phyloP scores from a whole-genome alignment of 2,329 filamentous ascomycete species.

The Epichloe scottii region DNA sequence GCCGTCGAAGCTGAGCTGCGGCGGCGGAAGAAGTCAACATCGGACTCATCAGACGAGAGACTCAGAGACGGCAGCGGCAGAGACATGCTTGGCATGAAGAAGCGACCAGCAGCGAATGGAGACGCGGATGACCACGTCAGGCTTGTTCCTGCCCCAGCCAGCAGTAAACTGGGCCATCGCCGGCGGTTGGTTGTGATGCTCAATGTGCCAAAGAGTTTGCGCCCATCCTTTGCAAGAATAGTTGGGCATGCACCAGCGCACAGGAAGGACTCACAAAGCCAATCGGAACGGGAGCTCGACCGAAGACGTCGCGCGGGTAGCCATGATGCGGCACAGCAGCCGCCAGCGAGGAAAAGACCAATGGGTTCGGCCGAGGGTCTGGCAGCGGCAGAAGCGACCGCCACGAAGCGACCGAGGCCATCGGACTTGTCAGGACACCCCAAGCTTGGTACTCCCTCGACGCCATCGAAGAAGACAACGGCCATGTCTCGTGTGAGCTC shows the following conservation, averaged over 20 bases:
- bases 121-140: constrained; percentile 19
- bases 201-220: constrained; percentile 34
- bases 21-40: constrained; percentile 18
- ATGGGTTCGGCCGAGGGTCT: constrained; percentile 22
- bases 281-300: constrained; percentile 10
- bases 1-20: constrained; percentile 31
- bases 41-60: constrained; percentile 12
- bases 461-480: constrained; percentile 38
- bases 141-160: not conserved
- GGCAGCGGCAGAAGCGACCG: constrained; percentile 24
- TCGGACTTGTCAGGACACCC: constrained; percentile 25
- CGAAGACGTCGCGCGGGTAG: constrained; percentile 28
- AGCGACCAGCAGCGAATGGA: constrained; percentile 16
- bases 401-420: constrained; percentile 30
- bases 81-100: constrained; percentile 13
- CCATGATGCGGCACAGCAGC: constrained; percentile 23
- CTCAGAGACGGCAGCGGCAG: constrained; percentile 9
- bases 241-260: constrained; percentile 27
- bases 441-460: constrained; percentile 30
- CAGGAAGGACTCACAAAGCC: constrained; percentile 23
- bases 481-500: constrained; percentile 43
- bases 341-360: constrained; percentile 37
- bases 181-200: constrained; percentile 31
- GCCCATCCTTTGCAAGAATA: constrained; percentile 32
- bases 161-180: constrained; percentile 11